Evolutionary conservation across 1,284 basidiomycete species (phyloP), one percentile per base, ranked within the genome.

Genomic region (Ceraceosorus bombacis): DNA sequence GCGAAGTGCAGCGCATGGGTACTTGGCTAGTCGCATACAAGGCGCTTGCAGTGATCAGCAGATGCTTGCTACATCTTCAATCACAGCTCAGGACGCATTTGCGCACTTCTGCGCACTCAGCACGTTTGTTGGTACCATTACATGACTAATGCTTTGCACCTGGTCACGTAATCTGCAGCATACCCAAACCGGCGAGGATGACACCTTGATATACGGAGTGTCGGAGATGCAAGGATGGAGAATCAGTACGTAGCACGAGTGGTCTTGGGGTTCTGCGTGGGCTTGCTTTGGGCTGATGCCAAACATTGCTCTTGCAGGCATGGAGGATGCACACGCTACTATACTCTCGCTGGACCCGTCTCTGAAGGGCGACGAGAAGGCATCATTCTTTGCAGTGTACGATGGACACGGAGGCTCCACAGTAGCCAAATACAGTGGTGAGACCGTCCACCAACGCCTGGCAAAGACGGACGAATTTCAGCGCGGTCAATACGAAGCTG

Each of bases 161-260:
- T 27, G 1, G 27, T 27, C 27, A 27, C 27, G 27, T 27, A 27
- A 27, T 50, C 27, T 36, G 17, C 55, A 96, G 84, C 84, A 84
- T 78, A 88, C 89, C 40, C 85, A 88, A 67, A 80, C 82, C 41
- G 92, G 90, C 60, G 83, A 83, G 71, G 86, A 94, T 83, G 85
- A 83, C 66, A 85, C 86, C 64, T 88, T 87, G 78, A 80, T 85
- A 64, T 97, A 87, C 79, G 88, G 85, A 8, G 83, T 96, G 54
- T 88, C 89, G 50, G 93, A 97, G 81, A 98, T 98, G 95, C 95
- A 99, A 80, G 95, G 95, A 70, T 99, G 95, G 95, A 84, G 95
- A 80, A 89, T 97, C 80, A 87, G 94, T 96, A 73, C 80, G 92
- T 65, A 9, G 2, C 15, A 38, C 27, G 6, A 8, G n/a, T 17